Percentiles rank a stretch among this genome's conserved stretches.
phyloP scores from a whole-genome alignment of 2,329 filamentous ascomycete genomes.

The Penicillium digitatum region DNA sequence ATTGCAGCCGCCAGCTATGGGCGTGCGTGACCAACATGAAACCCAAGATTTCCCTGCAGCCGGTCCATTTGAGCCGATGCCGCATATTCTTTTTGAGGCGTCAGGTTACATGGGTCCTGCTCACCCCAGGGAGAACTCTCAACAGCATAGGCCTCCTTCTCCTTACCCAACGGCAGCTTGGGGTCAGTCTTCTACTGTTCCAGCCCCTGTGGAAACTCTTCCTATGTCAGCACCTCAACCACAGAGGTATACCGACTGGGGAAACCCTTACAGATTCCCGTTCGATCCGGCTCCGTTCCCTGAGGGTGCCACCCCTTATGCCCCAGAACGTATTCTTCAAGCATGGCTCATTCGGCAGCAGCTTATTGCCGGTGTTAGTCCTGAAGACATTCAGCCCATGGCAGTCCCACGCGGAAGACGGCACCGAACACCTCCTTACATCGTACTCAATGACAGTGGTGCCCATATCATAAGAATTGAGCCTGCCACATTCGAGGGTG shows the following conservation, averaged over 20 bases:
- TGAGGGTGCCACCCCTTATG: background rate
- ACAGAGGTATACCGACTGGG: background rate
- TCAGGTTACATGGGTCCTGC: background rate
- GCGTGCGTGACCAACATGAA: background rate
- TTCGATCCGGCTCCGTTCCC: background rate
- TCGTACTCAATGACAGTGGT: constrained; percentile 27
- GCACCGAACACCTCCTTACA: constrained; percentile 45
- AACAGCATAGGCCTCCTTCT: background rate
- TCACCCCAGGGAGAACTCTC: background rate
- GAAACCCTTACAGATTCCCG: background rate
- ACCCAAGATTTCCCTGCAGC: background rate
- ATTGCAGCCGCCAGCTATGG: background rate
- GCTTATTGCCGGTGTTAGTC: constrained; percentile 26
- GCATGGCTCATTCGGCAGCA: constrained; percentile 30
- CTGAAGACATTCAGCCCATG: constrained; percentile 23
- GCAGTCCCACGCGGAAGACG: background rate
- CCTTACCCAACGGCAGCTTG: background rate
- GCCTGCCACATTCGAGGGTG: constrained; percentile 1
- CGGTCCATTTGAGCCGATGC: background rate
- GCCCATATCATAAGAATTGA: background rate
- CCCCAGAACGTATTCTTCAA: constrained; percentile 17
- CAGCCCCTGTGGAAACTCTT: background rate
- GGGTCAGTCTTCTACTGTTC: background rate
- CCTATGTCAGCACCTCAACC: background rate
- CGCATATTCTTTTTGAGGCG: background rate